Base-by-base conservation (phyloP, 2,329 filamentous ascomycete species). In the Penicillium sp. region DNA sequence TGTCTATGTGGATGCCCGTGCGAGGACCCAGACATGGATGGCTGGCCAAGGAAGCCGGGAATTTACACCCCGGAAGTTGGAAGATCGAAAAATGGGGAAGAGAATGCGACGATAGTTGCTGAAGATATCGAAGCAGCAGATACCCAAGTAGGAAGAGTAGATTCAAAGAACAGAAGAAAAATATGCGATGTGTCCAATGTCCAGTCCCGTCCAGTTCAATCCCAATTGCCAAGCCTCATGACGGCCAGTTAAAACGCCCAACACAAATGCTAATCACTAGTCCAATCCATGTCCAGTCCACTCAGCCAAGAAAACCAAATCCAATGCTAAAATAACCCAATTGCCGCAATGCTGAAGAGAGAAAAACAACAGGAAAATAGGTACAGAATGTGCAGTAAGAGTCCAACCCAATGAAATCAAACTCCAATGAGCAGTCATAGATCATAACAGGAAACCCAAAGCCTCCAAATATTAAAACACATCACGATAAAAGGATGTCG, bases 401-500 rank as follows among this genome's bases (percentile, higher is more conserved):
- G 34, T 34, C 35, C 25, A 37, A 28, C 34, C 25, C 38, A 42
- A 43, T 5, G 39, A 41, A 53, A 53, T 15, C n/a, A 35, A 31
- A 34, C n/a, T 35, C 47, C 47, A 49, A 35, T 34, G n/a, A 53
- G 14, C 12, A 17, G 49, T 53, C 51, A 3, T 53, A 31, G 7
- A 37, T 53, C 51, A 34, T 53, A 11, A 17, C 17, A n/a, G 8
- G 14, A 11, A 22, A 11, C 17, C 37, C 49, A 25, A 41, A 22
- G 31, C 20, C 35, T 5, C 1, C 35, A 31, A 14, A 14, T n/a
- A 52, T 38, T 39, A 17, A 35, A 52, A 25, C 34, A 17, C 20
- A 52, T 28, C 14, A 34, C 5, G 41, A 54, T 42, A 53, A 22
- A 43, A 55, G 47, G 49, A 39, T 49, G 38, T 57, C 58, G 12